Evolutionary conservation across 495 filamentous ascomycete genomes (phyloP).

Genomic region (Trichocladium antarcticum): DNA sequence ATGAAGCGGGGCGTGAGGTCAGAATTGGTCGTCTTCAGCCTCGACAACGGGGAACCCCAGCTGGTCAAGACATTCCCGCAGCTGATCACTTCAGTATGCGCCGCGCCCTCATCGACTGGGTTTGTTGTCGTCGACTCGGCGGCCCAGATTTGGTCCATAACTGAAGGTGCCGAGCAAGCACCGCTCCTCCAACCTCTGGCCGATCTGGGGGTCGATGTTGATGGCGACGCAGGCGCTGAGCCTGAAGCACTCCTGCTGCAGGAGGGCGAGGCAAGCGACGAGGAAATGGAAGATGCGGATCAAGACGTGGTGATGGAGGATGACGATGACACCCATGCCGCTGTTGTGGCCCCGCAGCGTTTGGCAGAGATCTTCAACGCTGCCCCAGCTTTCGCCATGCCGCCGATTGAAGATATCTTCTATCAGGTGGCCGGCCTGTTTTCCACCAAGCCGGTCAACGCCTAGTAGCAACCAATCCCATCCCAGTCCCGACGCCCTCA

Average conservation of each 20-base stretch:
- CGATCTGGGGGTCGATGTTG: slow-evolving; percentile 36
- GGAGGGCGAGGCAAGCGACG: slow-evolving; percentile 42
- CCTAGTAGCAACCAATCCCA: neutral
- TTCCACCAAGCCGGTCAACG: slow-evolving; percentile 34
- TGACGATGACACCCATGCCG: slow-evolving; percentile 33
- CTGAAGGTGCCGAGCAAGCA: slow-evolving; percentile 38
- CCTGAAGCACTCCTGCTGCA: slow-evolving; percentile 21
- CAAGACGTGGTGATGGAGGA: slow-evolving; percentile 28
- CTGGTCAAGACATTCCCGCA: slow-evolving; percentile 37
- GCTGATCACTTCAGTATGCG: slow-evolving; percentile 44
- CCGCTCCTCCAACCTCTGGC: slow-evolving; percentile 40
- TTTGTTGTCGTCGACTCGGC: slow-evolving; percentile 51
- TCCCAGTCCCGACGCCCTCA: neutral
- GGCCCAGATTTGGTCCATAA: slow-evolving; percentile 45
- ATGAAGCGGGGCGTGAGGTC: slow-evolving; percentile 27
- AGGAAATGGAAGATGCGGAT: slow-evolving; percentile 30
- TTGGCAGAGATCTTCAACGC: slow-evolving; percentile 64
- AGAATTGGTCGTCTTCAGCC: slow-evolving; percentile 47
- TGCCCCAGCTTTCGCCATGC: slow-evolving; percentile 62
- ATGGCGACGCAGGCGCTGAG: slow-evolving; percentile 6
- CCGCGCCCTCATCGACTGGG: slow-evolving; percentile 43
- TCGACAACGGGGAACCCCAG: slow-evolving; percentile 37
- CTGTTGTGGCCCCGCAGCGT: slow-evolving; percentile 51
- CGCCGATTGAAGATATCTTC: slow-evolving; percentile 68
- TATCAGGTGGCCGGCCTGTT: slow-evolving; percentile 56